Percentiles rank a stretch among this genome's conserved stretches.
These are phyloP conservation scores for Megacollybia marginata DNA, from an alignment of 768 basidiomycete species.

Conservation along the genomic window DNA sequence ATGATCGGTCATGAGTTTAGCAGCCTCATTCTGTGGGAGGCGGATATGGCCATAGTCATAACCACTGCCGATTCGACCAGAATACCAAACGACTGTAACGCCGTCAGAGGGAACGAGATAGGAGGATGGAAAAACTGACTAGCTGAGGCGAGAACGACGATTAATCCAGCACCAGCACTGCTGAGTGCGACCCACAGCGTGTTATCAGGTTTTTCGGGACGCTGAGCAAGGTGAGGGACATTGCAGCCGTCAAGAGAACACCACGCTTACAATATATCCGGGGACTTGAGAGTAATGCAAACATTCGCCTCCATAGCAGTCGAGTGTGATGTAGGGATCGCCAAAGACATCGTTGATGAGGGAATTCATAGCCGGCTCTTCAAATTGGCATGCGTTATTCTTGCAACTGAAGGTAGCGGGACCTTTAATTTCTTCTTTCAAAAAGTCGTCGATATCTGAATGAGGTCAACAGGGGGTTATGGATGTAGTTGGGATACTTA, in stretches of 20 bases:
- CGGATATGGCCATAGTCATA: conserved; percentile 67
- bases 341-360: conserved; percentile 93
- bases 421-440: conserved; percentile 83
- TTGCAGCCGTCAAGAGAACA: neutral
- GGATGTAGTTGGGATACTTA: conserved; percentile 28
- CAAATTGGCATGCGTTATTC: conserved; percentile 75
- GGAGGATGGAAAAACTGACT: conserved; percentile 26
- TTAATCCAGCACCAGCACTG: conserved; percentile 64
- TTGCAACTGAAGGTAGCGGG: conserved; percentile 83
- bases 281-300: conserved; percentile 91
- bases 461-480: neutral
- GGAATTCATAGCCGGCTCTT: conserved; percentile 95
- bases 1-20: conserved; percentile 88
- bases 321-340: conserved; percentile 80
- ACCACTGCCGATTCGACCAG: conserved; percentile 63
- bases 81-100: conserved; percentile 75
- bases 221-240: conserved; percentile 26
- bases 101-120: neutral
- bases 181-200: conserved; percentile 79
- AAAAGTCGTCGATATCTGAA: conserved; percentile 89
- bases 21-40: conserved; percentile 73
- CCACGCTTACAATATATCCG: conserved; percentile 63
- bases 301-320: conserved; percentile 89
- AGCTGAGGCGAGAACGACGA: conserved; percentile 64
- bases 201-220: conserved; percentile 78